phyloP scores from a whole-genome alignment of 192 early-diverging fungal genomes.

The Gryganskiella cystojenkinii region DNA sequence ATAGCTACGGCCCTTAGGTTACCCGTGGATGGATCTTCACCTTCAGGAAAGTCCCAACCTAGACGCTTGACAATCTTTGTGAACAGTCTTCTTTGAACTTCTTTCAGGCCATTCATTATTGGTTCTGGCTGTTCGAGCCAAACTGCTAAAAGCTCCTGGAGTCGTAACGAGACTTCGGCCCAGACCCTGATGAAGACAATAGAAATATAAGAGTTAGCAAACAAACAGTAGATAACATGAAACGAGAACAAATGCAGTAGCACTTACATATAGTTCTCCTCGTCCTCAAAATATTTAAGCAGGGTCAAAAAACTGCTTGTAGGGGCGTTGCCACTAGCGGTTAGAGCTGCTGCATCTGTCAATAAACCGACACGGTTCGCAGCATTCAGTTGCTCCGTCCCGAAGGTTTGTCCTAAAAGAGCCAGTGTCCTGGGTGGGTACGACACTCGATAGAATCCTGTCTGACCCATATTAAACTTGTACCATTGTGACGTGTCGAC shows the following conservation, averaged over 20 bases:
- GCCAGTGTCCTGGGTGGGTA: slow-evolving; percentile 69
- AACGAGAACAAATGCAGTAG: slow-evolving; percentile 44
- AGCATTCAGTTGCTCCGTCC: slow-evolving; percentile 61
- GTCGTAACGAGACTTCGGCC: slow-evolving; percentile 68
- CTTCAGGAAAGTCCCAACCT: slow-evolving; percentile 64
- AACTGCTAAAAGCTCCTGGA: slow-evolving; percentile 66
- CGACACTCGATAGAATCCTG: slow-evolving; percentile 89
- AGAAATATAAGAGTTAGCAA: too few relatives aligned
- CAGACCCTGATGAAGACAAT: slow-evolving; percentile 50
- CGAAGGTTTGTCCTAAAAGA: slow-evolving; percentile 64
- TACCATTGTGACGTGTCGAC: slow-evolving; percentile 70
- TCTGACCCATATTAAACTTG: slow-evolving; percentile 88
- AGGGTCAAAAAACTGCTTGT: slow-evolving; percentile 83
- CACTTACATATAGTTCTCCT: slow-evolving; percentile 81
- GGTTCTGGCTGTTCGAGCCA: slow-evolving; percentile 67
- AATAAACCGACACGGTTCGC: slow-evolving; percentile 83
- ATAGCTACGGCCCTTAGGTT: slow-evolving; percentile 77
- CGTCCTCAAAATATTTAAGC: slow-evolving; percentile 76
- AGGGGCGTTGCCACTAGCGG: slow-evolving; percentile 77
- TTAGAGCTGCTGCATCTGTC: slow-evolving; percentile 83
- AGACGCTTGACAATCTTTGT: slow-evolving; percentile 64
- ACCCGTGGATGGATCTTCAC: slow-evolving; percentile 66
- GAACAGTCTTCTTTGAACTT: slow-evolving; percentile 65
- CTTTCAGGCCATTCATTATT: slow-evolving; percentile 67
- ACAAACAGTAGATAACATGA: too few relatives aligned